Percentiles rank a stretch among this genome's conserved stretches.
phyloP scores from a whole-genome alignment of 2,329 filamentous ascomycete genomes.

The Lasiodiplodia hormozganensis region DNA sequence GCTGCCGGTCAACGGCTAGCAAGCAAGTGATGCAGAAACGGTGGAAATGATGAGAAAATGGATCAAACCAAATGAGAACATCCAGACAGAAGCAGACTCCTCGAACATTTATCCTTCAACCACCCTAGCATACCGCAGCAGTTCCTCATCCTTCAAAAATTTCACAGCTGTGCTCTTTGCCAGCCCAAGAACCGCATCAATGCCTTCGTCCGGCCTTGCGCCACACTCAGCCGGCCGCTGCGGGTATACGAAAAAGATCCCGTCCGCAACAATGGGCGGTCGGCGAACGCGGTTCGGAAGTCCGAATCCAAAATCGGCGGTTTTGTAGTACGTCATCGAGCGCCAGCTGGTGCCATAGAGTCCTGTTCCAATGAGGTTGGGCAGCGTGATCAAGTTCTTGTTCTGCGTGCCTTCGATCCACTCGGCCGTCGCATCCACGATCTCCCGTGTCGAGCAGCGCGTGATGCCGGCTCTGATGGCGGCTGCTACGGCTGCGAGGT shows the following conservation, averaged over 20 bases:
- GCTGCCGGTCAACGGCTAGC: no score
- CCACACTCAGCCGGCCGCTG: conserved; percentile 27
- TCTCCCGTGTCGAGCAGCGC: conserved; percentile 31
- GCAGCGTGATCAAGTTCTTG: conserved; percentile 34
- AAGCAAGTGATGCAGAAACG: no score
- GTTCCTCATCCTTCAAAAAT: conserved; percentile 32
- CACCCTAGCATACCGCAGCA: conserved; percentile 32
- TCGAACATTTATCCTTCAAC: not conserved
- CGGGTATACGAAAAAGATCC: conserved; percentile 33
- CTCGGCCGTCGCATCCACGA: conserved; percentile 33
- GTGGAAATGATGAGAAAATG: no score
- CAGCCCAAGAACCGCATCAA: conserved; percentile 34
- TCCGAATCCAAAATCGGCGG: conserved; percentile 43
- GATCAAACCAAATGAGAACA: no score
- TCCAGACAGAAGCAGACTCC: no score
- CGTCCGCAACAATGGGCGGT: conserved; percentile 33
- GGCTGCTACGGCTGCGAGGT: conserved; percentile 31
- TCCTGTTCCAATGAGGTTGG: conserved; percentile 38
- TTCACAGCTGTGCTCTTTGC: conserved; percentile 19
- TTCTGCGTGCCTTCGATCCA: conserved; percentile 36
- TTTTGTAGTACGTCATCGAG: conserved; percentile 35
- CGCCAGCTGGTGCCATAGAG: conserved; percentile 40
- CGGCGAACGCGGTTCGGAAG: conserved; percentile 32
- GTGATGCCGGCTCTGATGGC: conserved; percentile 36
- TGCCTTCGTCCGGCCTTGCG: conserved; percentile 32